These are phyloP conservation scores for Hirsutella rhossiliensis DNA, from an alignment of 2,329 filamentous ascomycete species.

Conservation along the genomic window DNA sequence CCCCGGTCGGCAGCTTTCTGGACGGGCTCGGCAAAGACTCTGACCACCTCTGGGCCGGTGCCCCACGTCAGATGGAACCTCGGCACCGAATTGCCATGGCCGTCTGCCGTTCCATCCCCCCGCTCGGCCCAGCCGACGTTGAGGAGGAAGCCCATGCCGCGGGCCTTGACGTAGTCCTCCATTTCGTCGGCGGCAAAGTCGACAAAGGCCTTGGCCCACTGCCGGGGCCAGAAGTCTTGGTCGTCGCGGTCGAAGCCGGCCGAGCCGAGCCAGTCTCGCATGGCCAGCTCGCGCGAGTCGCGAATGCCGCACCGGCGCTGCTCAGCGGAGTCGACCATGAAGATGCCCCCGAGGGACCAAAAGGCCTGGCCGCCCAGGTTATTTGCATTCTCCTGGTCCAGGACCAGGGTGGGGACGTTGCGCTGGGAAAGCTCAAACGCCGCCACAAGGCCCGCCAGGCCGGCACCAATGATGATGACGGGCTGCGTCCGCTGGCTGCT, in stretches of 20 bases:
- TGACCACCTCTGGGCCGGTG: constrained; percentile 46
- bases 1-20: constrained; percentile 38
- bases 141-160: constrained; percentile 38
- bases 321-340: constrained; percentile 43
- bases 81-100: constrained; percentile 51
- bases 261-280: constrained; percentile 46
- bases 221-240: constrained; percentile 45
- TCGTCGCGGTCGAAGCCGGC: constrained; percentile 44
- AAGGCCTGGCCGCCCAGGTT: constrained; percentile 51
- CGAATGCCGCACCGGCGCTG: constrained; percentile 47
- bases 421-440: constrained; percentile 42
- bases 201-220: constrained; percentile 53
- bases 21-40: constrained; percentile 45
- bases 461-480: constrained; percentile 44
- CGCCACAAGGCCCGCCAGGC: constrained; percentile 47
- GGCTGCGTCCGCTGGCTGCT: constrained; percentile 11
- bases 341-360: constrained; percentile 51
- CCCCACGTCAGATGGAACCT: constrained; percentile 53
- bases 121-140: constrained; percentile 52
- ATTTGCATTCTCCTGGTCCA: constrained; percentile 46
- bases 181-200: constrained; percentile 47
- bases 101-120: constrained; percentile 40
- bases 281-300: constrained; percentile 42
- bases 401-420: constrained; percentile 34
- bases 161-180: constrained; percentile 42